phyloP scores from a whole-genome alignment of 2,329 filamentous ascomycete genomes.

The Metarhizium anisopliae region DNA sequence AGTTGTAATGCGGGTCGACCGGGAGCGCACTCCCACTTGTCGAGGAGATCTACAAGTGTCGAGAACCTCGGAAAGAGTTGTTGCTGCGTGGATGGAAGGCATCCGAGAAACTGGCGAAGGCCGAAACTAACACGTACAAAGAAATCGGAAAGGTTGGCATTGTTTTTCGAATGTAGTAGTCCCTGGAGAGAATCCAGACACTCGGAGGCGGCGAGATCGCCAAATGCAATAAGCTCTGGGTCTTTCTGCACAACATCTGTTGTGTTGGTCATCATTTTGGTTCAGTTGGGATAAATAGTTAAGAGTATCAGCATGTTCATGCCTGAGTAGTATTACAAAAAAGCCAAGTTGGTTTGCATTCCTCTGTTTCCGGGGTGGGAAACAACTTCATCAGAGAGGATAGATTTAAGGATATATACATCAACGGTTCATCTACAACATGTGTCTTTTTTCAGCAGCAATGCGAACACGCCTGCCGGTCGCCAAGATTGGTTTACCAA shows the following conservation, averaged over 20 bases:
- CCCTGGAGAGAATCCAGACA: background rate
- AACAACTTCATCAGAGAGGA: no score
- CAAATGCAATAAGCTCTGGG: background rate
- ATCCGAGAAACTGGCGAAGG: background rate
- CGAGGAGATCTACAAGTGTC: background rate
- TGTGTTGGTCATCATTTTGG: background rate
- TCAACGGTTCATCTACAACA: no score
- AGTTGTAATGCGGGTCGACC: conserved; percentile 12
- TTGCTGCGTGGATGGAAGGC: background rate
- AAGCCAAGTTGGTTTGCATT: no score
- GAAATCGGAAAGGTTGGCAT: background rate
- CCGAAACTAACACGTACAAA: background rate
- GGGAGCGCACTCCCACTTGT: background rate
- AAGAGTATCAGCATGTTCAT: no score
- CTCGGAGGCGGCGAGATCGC: background rate
- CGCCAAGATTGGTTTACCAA: no score
- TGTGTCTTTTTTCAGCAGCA: no score
- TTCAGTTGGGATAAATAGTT: background rate
- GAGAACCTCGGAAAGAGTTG: background rate
- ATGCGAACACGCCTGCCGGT: no score
- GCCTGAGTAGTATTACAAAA: no score
- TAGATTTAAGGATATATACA: no score
- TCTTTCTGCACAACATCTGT: background rate
- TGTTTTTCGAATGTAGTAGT: background rate
- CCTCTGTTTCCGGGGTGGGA: no score